Percentiles rank a stretch among this genome's conserved stretches.
These are phyloP conservation scores for Thraustochytrium sp. DNA, from an alignment of 352 stramenopile genomes.

Conservation along the genomic window DNA sequence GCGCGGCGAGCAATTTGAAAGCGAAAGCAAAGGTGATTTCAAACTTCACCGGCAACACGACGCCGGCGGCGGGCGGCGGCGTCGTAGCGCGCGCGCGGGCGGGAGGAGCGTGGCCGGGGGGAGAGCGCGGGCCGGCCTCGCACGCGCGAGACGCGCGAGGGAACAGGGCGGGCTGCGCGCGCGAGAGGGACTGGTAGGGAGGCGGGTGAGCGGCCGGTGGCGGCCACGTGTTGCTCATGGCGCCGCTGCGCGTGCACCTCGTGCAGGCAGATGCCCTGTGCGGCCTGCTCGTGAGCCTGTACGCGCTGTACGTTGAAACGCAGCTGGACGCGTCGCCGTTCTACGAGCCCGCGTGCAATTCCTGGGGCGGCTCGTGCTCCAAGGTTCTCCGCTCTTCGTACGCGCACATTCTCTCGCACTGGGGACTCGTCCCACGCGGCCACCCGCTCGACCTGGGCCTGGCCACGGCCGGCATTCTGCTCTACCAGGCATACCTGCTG, in stretches of 20 bases:
- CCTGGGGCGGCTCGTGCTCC: neutral
- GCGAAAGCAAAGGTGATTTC: neutral
- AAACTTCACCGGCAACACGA: neutral
- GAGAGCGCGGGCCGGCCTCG: neutral
- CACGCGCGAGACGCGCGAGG: neutral
- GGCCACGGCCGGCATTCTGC: constrained; percentile 4
- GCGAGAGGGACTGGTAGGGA: too few species aligned
- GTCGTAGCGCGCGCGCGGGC: neutral
- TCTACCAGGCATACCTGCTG: neutral
- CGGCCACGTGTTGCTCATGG: too few species aligned
- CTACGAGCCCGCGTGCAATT: neutral
- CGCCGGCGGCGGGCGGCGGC: too few species aligned
- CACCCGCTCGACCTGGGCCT: neutral
- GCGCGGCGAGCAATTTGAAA: neutral
- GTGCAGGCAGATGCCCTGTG: neutral
- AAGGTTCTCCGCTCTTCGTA: neutral
- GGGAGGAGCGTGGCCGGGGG: neutral
- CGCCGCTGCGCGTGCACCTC: neutral
- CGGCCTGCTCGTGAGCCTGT: neutral
- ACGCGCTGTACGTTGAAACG: neutral
- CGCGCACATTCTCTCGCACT: neutral
- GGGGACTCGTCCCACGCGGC: neutral
- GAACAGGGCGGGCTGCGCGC: neutral
- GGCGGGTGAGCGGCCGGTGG: too few species aligned
- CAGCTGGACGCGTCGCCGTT: neutral